Conservation (phyloP, 805 yeast species). For the Lipomyces mesembrius region DNA sequence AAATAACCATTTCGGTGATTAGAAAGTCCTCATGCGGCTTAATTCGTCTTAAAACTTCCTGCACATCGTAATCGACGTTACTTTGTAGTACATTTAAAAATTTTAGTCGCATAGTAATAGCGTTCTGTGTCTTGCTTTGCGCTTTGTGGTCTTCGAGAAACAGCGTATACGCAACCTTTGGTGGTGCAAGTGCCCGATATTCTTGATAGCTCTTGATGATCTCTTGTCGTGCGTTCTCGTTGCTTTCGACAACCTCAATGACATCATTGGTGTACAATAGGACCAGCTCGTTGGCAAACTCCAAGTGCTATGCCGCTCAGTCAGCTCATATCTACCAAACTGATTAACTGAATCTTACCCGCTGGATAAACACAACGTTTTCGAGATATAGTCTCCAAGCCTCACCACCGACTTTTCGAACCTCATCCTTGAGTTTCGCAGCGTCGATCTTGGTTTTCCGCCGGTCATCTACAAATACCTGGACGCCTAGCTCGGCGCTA, state of each 20-base stretch:
- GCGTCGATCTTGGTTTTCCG: constrained; percentile 40
- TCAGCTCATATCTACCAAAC: background rate
- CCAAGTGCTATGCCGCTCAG: constrained; percentile 36
- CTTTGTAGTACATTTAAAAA: constrained; percentile 39
- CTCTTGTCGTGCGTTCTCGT: constrained; percentile 29
- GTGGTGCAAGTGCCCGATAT: constrained; percentile 42
- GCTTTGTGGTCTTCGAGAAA: constrained; percentile 35
- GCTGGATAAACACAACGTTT: constrained; percentile 42
- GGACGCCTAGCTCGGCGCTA: constrained; percentile 44
- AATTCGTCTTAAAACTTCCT: constrained; percentile 39
- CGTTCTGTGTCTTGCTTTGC: constrained; percentile 23
- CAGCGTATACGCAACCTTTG: constrained; percentile 44
- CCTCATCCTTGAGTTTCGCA: constrained; percentile 41
- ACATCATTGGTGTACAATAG: constrained; percentile 45
- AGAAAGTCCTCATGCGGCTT: constrained; percentile 42
- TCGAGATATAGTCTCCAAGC: constrained; percentile 48
- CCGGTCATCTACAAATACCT: constrained; percentile 43
- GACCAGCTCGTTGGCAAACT: constrained; percentile 45
- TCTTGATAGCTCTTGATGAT: constrained; percentile 38
- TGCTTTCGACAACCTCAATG: constrained; percentile 38
- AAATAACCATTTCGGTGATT: constrained; percentile 44
- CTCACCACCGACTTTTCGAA: constrained; percentile 45
- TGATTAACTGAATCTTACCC: background rate
- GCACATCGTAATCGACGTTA: constrained; percentile 39
- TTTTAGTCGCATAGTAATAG: constrained; percentile 39